Evolutionary conservation across 331 rosid genomes (phyloP), one percentile per base, ranked within the genome.

Genomic region (Malus hybrid): DNA sequence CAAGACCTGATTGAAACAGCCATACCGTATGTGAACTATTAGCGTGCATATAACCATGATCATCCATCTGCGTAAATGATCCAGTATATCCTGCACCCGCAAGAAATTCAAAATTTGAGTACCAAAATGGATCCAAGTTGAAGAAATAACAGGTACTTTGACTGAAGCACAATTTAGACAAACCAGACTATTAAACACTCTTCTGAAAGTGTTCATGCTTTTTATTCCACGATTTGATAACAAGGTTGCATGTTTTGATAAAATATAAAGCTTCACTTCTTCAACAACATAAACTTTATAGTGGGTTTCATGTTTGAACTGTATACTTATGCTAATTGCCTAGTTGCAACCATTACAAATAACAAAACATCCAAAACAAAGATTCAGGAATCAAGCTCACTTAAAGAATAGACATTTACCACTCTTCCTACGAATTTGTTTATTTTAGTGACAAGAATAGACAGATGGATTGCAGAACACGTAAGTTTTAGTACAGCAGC

Each of bases 81-180:
- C 86, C 76, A 71, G 68, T 80, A 74, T 67, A 81, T 42, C 86
- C 90, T 87, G 79, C 68, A 78, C 50, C 48, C 52, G 20, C 65
- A 58, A 77, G 36, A 9, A 74, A 77, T 1, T 66, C 11, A 16
- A 77, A 32, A 5, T 18, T 66, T 46, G 19, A 2, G 10, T 63
- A 42, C 53, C 2, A 32, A 42, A 78, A 36, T 56, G 18, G 12
- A 66, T 8, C 5, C 3, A 48, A 48, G 10, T 33, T 22, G n/a
- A 63, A 20, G 7, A 34, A 12, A 30, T 15, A 28, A 26, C 63
- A n/a, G 10, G 13, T 33, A 13, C 29, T 32, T 56, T 15, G 3
- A 58, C 13, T 30, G 9, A 10, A 71, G 52, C 19, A 50, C 15
- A 39, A 19, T 26, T 57, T 30, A 4, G 11, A 73, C 33, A 70